Conservation (phyloP, 2,329 filamentous ascomycete genomes). For the Aspergillus fumigatus region DNA sequence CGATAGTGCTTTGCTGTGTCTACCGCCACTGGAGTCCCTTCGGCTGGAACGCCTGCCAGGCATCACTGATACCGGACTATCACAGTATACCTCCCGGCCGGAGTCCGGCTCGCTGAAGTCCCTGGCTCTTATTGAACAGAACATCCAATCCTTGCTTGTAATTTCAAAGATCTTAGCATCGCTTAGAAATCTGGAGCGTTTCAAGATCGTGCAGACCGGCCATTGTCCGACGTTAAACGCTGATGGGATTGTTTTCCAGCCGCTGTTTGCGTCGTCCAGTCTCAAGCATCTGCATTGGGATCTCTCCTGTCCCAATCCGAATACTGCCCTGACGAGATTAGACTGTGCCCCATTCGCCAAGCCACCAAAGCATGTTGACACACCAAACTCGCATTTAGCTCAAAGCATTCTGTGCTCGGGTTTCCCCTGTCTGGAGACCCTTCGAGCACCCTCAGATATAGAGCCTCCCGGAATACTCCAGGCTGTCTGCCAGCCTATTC, state of each 20-base stretch:
- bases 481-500: slow-evolving; percentile 39
- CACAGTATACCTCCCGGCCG: slow-evolving; percentile 46
- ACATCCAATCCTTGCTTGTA: slow-evolving; percentile 48
- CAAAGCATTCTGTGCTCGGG: slow-evolving; percentile 41
- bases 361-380: slow-evolving; percentile 28
- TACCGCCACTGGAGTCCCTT: slow-evolving; percentile 50
- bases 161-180: slow-evolving; percentile 50
- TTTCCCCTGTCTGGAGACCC: slow-evolving; percentile 37
- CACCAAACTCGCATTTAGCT: slow-evolving; percentile 40
- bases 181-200: slow-evolving; percentile 43
- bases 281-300: slow-evolving; percentile 57
- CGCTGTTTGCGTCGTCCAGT: slow-evolving; percentile 46
- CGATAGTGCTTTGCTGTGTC: slow-evolving; percentile 49
- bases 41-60: slow-evolving; percentile 54
- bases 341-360: slow-evolving; percentile 36
- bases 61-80: slow-evolving; percentile 52
- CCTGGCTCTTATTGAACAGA: slow-evolving; percentile 50
- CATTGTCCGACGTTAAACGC: slow-evolving; percentile 43
- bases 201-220: slow-evolving; percentile 50
- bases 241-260: slow-evolving; percentile 42
- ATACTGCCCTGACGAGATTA: slow-evolving; percentile 33
- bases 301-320: slow-evolving; percentile 36
- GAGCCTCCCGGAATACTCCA: slow-evolving; percentile 42
- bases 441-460: slow-evolving; percentile 43
- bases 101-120: slow-evolving; percentile 43